Percentiles rank a stretch among this genome's conserved stretches.
Evolutionary conservation across 495 filamentous ascomycete species (phyloP).

Genomic region (Aspergillus heteromorphus): DNA sequence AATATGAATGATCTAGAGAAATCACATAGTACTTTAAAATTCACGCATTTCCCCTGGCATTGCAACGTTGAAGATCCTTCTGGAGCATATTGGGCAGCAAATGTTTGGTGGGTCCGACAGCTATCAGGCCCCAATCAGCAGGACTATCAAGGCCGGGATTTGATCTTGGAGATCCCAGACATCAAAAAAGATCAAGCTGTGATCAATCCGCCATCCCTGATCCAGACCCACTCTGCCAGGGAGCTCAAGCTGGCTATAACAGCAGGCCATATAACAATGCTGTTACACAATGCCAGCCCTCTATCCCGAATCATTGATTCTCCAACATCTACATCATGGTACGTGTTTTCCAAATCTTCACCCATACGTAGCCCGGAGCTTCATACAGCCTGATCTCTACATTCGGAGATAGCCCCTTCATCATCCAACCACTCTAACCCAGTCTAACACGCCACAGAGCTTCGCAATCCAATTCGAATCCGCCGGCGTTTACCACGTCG

Average conservation of each 20-base stretch:
- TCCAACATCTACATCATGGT: background rate
- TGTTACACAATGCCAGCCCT: background rate
- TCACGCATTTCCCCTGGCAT: background rate
- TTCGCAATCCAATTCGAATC: background rate
- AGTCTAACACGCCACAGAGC: background rate
- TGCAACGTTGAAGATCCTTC: background rate
- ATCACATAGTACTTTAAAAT: too few relatives aligned
- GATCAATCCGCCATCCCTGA: background rate
- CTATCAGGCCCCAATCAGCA: background rate
- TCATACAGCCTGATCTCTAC: too few relatives aligned
- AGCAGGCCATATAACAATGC: background rate
- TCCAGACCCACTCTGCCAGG: background rate
- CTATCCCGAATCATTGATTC: background rate
- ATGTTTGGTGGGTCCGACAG: background rate
- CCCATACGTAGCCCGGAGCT: too few relatives aligned
- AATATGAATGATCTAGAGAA: too few relatives aligned
- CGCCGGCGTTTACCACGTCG: background rate
- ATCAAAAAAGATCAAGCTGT: background rate
- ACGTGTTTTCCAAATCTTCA: background rate
- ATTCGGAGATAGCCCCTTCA: too few relatives aligned
- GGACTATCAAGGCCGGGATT: background rate
- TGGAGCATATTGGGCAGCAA: background rate
- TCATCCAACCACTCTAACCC: background rate
- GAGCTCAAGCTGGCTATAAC: background rate
- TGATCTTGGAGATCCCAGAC: background rate